Evolutionary conservation across 768 basidiomycete species (phyloP), one percentile per base, ranked within the genome.

Genomic region (Russula sp.): DNA sequence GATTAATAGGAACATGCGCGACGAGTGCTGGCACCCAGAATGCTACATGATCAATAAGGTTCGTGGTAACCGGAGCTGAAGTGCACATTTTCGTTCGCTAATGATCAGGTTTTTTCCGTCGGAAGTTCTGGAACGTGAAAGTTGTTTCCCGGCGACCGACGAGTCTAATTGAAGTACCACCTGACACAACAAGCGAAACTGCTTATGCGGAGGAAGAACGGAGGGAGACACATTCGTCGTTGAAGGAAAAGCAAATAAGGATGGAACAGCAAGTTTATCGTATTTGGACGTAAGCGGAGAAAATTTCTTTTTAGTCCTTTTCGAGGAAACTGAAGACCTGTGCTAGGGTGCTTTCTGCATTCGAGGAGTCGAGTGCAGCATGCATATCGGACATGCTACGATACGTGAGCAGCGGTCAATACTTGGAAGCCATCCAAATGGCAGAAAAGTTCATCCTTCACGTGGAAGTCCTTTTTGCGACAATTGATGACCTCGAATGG

Each of bases 21-120:
- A 99, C 76, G 97, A 99, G 78, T 98, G 96, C 73, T 99, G 97
- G 96, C 97, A 99, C 81, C 97, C 97, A 60, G 97, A 99, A 76
- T 99, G 97, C 75, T 98, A 98, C 76, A 98, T 98, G 96, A 98
- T 99, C 69, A 96, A 98, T 77, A 98, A 98, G 83, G 95, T 96
- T 34, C 57, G 55, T 59, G 10, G 55, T 48, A 36, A 57, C 59
- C 38, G 46, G 38, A 38, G 26, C n/a, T 44, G 24, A 28, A 34
- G 30, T 32, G 18, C 57, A 28, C 51, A 8, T n/a, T 55, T 57
- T 22, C 28, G 34, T 62, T n/a, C 42, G 40, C 49, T 68, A 16
- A 67, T 51, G 32, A 65, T 66, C 62, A 28, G 49, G 58, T 49
- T 57, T 22, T 66, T 40, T 40, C 57, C 52, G 51, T 63, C 18